Evolutionary conservation across 495 filamentous ascomycete genomes (phyloP).

Genomic region (Pyronema omphalodes): DNA sequence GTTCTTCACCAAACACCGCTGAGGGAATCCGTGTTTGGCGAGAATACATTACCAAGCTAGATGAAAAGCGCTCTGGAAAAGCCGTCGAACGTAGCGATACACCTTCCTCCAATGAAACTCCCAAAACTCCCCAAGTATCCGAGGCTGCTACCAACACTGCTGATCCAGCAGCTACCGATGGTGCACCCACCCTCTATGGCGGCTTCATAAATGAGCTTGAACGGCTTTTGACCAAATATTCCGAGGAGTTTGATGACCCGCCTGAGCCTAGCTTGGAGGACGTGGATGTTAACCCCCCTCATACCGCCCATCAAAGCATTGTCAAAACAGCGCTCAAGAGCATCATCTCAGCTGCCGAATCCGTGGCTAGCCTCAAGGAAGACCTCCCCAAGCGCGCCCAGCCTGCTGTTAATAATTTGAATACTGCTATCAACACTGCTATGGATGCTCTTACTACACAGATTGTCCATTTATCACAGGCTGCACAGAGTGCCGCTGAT

Average conservation of each 20-base stretch:
- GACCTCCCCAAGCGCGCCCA: conserved; percentile 20
- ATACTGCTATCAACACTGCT: conserved; percentile 27
- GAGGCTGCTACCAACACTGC: not conserved
- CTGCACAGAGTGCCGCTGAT: conserved; percentile 29
- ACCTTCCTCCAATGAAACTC: not conserved
- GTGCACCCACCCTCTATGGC: not conserved
- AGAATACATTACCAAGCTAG: conserved; percentile 7
- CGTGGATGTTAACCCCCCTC: not conserved
- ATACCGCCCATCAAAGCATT: conserved; percentile 13
- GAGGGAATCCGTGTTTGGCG: conserved; percentile 6
- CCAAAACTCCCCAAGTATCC: not conserved
- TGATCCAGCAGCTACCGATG: conserved; percentile 1
- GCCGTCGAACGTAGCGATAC: conserved; percentile 6
- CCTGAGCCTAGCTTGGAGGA: conserved; percentile 16
- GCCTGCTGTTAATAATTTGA: conserved; percentile 28
- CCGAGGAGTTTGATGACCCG: conserved; percentile 34
- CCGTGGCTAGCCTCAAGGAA: conserved; percentile 9
- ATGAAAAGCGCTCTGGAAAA: conserved; percentile 12
- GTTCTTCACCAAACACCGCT: conserved; percentile 9
- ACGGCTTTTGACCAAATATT: conserved; percentile 34
- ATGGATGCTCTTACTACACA: conserved; percentile 30
- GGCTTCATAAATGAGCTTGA: conserved; percentile 13
- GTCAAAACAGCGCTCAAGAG: conserved; percentile 14
- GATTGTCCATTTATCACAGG: conserved; percentile 20
- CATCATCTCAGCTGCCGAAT: conserved; percentile 12